Conservation (phyloP, 345 rosid species). For the Excoecaria agallocha region DNA sequence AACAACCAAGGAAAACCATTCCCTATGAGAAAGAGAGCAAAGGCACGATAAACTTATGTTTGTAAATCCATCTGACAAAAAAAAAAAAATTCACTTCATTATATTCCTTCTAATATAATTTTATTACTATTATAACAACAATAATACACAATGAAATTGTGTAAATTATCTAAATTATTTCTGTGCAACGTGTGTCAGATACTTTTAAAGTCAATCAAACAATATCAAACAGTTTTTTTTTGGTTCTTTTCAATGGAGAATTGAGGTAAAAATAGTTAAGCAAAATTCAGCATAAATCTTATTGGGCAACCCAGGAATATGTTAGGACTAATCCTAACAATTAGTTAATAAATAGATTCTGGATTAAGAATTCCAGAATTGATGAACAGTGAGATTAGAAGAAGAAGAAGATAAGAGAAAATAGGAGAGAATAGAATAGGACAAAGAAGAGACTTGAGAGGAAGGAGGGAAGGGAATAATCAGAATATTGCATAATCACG, state of each 20-base stretch:
- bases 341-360: no score
- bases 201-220: neutral
- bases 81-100: no score
- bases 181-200: neutral
- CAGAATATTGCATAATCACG: no score
- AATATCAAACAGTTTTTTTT: neutral
- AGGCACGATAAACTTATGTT: neutral
- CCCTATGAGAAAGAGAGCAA: neutral
- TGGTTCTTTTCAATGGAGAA: no score
- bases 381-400: no score
- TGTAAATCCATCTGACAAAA: neutral
- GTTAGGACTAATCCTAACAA: neutral
- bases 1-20: neutral
- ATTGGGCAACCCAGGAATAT: neutral
- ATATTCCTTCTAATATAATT: neutral
- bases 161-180: neutral
- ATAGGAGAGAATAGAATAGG: no score
- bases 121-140: neutral
- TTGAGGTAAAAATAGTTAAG: neutral
- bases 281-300: neutral
- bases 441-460: no score
- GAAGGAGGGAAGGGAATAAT: no score
- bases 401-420: no score
- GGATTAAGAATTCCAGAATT: no score
- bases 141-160: neutral